phyloP scores from a whole-genome alignment of 1,284 basidiomycete species.

The Pholiota adiposa region DNA sequence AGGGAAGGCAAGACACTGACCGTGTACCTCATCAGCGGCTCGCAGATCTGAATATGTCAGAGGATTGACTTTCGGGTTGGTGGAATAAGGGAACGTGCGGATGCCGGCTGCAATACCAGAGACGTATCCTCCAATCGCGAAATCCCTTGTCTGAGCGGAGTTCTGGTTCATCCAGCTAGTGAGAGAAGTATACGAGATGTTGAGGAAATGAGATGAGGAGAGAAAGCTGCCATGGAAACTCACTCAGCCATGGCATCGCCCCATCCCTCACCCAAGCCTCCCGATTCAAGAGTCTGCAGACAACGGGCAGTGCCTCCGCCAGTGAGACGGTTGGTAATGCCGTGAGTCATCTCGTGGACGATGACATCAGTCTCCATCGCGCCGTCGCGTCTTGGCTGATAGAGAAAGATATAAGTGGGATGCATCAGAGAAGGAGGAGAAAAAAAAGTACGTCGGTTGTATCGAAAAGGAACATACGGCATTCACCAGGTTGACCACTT shows the following conservation, averaged over 20 bases:
- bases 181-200: not conserved
- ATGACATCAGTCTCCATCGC: conserved; percentile 54
- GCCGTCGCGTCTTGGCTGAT: conserved; percentile 35
- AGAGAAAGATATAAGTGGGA: not conserved
- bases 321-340: conserved; percentile 54
- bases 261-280: conserved; percentile 59
- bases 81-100: conserved; percentile 47
- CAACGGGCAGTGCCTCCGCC: conserved; percentile 58
- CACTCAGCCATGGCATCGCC: conserved; percentile 55
- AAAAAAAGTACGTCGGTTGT: conserved; percentile 29
- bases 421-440: not conserved
- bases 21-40: conserved; percentile 40
- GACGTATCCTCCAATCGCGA: conserved; percentile 43
- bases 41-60: conserved; percentile 42
- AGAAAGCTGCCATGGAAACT: not conserved
- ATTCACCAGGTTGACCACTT: conserved; percentile 40
- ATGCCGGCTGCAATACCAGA: conserved; percentile 35
- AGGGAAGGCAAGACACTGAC: too few relatives aligned
- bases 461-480: conserved; percentile 46
- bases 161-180: conserved; percentile 43
- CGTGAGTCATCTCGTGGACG: conserved; percentile 53
- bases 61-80: conserved; percentile 41
- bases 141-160: conserved; percentile 40
- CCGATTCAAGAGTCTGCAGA: conserved; percentile 51
- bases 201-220: too few relatives aligned